Base-by-base conservation (phyloP, 2,329 filamentous ascomycete genomes). In the Pseudogymnoascus sp. region DNA sequence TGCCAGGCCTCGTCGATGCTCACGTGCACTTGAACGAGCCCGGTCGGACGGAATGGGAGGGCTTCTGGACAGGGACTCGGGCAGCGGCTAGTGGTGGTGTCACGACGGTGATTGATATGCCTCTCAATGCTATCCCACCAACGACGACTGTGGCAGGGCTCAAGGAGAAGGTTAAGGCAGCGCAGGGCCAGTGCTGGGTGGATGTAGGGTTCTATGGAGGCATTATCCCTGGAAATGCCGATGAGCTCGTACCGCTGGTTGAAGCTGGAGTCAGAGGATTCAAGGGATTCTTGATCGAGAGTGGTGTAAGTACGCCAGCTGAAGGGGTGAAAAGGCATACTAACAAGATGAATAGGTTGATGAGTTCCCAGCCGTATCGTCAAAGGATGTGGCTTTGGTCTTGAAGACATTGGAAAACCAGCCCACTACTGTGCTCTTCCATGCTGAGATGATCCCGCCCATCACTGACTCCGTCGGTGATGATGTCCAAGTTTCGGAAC, bases 181-280 rank as follows among this genome's bases (percentile, higher is more conserved):
- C 91, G 42, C 77, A 84, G 66, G 91, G 90, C 35, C 89, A 97
- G 77, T 96, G 93, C 77, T 99, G 93, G 93, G 91, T 97, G 26
- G 95, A 97, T 71, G 93, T 97, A n/a, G 95, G 92, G 31, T 97
- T 99, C 76, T 97, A 97, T 74, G 95, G 95, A 26, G 95, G 95
- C 33, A 86, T 97, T 40, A 87, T 99, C 59, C 95, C 95, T 3
- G 95, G 93, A 1, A 99, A 99, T 73, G 84, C 87, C 2, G 76
- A 83, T 10, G 87, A 97, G 71, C 78, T 99, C 63, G 85, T 90
- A 69, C 87, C 87, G 0, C 80, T 99, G 3, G 89, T 97, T 0
- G 83, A 90, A 64, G 89, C 86, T 42, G 95, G 95, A 62, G 93
- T 97, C 10, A 83, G 93, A 68, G 95, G 95, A 11, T 97, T 99